Evolutionary conservation across 2,329 filamentous ascomycete genomes (phyloP).

Genomic region (Fusarium tricinctum): DNA sequence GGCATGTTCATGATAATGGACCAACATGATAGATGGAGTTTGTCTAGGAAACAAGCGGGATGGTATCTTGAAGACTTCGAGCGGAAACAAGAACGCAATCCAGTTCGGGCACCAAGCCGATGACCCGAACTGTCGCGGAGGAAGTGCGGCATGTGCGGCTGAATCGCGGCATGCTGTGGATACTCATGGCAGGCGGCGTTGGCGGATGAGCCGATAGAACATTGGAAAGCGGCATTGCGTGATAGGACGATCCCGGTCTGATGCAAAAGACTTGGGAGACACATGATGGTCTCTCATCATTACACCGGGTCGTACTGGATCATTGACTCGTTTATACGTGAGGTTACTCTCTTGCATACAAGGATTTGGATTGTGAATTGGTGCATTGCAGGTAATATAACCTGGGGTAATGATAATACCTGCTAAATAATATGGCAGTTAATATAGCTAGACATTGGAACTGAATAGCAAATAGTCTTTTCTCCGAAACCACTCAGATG

Average conservation of each 20-base stretch:
- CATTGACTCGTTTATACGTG: conserved; percentile 7
- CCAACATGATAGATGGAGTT: conserved; percentile 39
- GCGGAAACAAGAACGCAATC: conserved; percentile 28
- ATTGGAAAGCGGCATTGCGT: conserved; percentile 45
- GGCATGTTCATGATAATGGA: conserved; percentile 31
- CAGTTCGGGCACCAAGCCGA: conserved; percentile 37
- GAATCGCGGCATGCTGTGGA: conserved; percentile 46
- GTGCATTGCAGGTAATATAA: conserved; percentile 21
- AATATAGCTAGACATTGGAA: conserved; percentile 31
- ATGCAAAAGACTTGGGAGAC: conserved; percentile 33
- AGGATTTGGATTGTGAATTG: conserved; percentile 26
- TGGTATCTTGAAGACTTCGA: conserved; percentile 11
- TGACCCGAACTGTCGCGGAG: conserved; percentile 40
- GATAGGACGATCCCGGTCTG: conserved; percentile 41
- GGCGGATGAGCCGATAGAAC: conserved; percentile 37
- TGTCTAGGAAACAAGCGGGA: conserved; percentile 8
- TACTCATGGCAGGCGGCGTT: conserved; percentile 28
- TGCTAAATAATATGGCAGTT: conserved; percentile 22
- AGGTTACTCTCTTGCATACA: conserved; percentile 25
- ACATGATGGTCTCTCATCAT: conserved; percentile 24
- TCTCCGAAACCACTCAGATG: neutral
- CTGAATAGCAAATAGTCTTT: neutral
- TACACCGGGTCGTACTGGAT: conserved; percentile 19
- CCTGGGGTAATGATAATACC: conserved; percentile 41
- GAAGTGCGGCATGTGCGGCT: conserved; percentile 46